phyloP scores from a whole-genome alignment of 1,284 basidiomycete genomes.

The Neonothopanus nambi region DNA sequence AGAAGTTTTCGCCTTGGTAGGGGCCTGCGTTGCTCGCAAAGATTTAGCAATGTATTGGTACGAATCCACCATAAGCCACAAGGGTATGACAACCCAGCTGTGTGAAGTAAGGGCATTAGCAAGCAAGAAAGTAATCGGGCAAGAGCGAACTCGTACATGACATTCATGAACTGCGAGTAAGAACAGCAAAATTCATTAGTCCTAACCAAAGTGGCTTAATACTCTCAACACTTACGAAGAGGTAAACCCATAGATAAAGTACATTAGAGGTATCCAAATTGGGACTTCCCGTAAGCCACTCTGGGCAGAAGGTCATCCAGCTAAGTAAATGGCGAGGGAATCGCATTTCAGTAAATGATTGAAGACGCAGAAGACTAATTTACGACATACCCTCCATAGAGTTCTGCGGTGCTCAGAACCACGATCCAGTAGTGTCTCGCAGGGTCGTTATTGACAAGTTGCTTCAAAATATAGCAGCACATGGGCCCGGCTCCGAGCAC shows the following conservation, averaged over 20 bases:
- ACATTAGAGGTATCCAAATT: slow-evolving; percentile 70
- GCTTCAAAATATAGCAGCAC: slow-evolving; percentile 68
- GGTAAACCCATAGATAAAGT: slow-evolving; percentile 57
- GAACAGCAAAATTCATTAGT: not conserved
- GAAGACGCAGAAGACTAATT: not conserved
- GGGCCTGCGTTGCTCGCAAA: slow-evolving; percentile 47
- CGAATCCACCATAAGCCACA: slow-evolving; percentile 75
- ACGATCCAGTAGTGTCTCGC: slow-evolving; percentile 80
- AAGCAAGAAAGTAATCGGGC: slow-evolving; percentile 8
- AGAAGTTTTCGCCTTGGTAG: slow-evolving; percentile 39
- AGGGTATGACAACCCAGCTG: slow-evolving; percentile 78
- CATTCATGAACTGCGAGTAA: slow-evolving; percentile 68
- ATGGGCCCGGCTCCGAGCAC: slow-evolving; percentile 76
- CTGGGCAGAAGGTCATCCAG: slow-evolving; percentile 85
- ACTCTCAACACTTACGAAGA: slow-evolving; percentile 38
- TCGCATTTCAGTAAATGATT: not conserved
- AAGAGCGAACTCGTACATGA: slow-evolving; percentile 52
- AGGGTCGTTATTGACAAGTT: slow-evolving; percentile 62
- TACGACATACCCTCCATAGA: slow-evolving; percentile 68
- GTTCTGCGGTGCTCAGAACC: slow-evolving; percentile 70
- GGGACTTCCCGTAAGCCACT: slow-evolving; percentile 78
- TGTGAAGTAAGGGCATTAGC: slow-evolving; percentile 17
- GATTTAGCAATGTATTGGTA: slow-evolving; percentile 65
- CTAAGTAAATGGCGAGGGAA: slow-evolving; percentile 32
- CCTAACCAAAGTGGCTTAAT: not conserved